phyloP scores from a whole-genome alignment of 2,329 filamentous ascomycete genomes.

The Herpotrichia juniperi region DNA sequence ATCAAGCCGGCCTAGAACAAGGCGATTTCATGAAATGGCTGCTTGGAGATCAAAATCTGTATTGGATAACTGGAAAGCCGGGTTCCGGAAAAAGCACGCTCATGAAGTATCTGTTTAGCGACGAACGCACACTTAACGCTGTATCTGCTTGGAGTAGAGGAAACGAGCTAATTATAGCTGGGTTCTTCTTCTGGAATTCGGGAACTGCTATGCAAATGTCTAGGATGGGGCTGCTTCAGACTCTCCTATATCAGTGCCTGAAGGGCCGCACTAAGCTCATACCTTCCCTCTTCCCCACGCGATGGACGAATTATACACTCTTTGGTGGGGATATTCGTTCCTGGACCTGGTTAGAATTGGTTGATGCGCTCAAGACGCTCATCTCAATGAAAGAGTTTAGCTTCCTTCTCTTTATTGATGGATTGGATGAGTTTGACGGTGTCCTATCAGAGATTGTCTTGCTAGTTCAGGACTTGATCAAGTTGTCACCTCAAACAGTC shows the following conservation, averaged over 20 bases:
- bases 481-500: neutral
- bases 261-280: neutral
- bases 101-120: conserved; percentile 40
- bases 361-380: neutral
- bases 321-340: neutral
- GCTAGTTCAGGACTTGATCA: neutral
- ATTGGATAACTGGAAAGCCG: conserved; percentile 52
- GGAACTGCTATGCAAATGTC: conserved; percentile 12
- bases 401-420: conserved; percentile 8
- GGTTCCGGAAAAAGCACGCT: conserved; percentile 57
- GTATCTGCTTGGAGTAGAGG: neutral
- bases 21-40: conserved; percentile 20
- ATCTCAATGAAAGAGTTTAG: neutral
- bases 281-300: neutral
- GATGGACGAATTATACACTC: neutral
- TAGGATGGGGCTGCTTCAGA: conserved; percentile 8
- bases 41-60: conserved; percentile 9
- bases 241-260: conserved; percentile 10
- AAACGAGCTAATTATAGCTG: neutral
- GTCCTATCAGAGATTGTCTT: neutral
- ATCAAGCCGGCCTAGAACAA: too few relatives aligned
- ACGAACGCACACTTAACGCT: neutral
- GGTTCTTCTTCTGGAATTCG: conserved; percentile 3
- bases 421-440: conserved; percentile 3
- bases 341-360: neutral